Percentiles rank a stretch among this genome's conserved stretches.
These are phyloP conservation scores for Pseudocercospora fuligena DNA, from an alignment of 2,329 filamentous ascomycete genomes.

Conservation along the genomic window DNA sequence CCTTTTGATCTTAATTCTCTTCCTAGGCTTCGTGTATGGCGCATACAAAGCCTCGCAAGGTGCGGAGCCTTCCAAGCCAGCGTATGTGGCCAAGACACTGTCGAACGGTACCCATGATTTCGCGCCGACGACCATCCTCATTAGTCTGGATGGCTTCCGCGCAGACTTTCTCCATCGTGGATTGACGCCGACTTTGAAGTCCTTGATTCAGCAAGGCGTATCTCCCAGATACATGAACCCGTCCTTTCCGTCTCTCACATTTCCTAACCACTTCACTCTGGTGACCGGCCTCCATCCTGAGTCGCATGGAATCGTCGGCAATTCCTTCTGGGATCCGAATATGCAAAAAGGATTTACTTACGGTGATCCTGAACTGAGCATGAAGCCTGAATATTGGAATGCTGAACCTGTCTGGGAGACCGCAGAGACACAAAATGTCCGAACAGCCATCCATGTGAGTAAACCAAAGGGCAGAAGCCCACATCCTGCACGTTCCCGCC, in stretches of 20 bases:
- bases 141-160: constrained; percentile 94
- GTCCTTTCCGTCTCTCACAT: constrained; percentile 94
- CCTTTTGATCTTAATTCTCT: constrained; percentile 56
- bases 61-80: constrained; percentile 6
- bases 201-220: constrained; percentile 79
- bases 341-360: constrained; percentile 84
- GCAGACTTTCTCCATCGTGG: constrained; percentile 87
- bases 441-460: constrained; percentile 83
- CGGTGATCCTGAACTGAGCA: constrained; percentile 73
- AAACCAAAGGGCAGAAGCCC: no score
- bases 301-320: constrained; percentile 89
- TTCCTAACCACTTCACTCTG: constrained; percentile 91
- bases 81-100: constrained; percentile 40
- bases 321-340: constrained; percentile 88
- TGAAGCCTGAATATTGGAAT: constrained; percentile 91
- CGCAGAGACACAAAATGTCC: constrained; percentile 79
- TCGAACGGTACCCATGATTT: constrained; percentile 89
- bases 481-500: no score
- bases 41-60: constrained; percentile 56
- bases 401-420: constrained; percentile 95
- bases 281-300: constrained; percentile 92
- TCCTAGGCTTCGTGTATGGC: constrained; percentile 60
- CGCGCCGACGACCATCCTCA: constrained; percentile 86
- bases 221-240: constrained; percentile 92
- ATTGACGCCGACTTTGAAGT: constrained; percentile 79